A percentile compares a stretch with the other conserved stretches of the same genome.
Conservation (phyloP, 2,329 filamentous ascomycete species). For the Helotiales sp. region DNA sequence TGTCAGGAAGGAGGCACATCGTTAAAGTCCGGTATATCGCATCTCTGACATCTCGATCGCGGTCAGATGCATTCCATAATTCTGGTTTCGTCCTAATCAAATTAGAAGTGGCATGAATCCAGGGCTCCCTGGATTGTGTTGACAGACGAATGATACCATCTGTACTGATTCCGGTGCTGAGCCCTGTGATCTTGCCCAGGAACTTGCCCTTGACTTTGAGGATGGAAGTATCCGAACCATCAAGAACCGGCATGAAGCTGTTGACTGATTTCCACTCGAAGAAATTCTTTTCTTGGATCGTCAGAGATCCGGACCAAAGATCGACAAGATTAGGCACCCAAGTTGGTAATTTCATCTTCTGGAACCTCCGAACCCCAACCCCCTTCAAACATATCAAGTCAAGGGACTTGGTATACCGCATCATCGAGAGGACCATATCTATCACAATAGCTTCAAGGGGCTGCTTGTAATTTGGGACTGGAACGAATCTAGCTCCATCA, state of each 20-base stretch:
- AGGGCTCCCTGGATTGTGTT: not conserved
- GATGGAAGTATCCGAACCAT: not conserved
- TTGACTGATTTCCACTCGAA: conserved; percentile 6
- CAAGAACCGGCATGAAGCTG: conserved; percentile 6
- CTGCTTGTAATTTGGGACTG: conserved; percentile 26
- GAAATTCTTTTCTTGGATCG: conserved; percentile 15
- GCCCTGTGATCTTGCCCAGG: not conserved
- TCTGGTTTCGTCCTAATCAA: not conserved
- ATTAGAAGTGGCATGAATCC: not conserved
- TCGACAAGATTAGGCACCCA: conserved; percentile 13
- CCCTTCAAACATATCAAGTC: conserved; percentile 24
- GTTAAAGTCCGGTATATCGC: conserved; percentile 13
- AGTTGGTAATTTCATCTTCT: not conserved
- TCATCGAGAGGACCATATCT: conserved; percentile 20
- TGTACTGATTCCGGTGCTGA: not conserved
- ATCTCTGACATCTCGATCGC: not conserved
- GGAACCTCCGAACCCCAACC: not conserved
- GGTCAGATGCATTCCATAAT: not conserved
- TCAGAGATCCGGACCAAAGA: conserved; percentile 16
- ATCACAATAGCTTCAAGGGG: conserved; percentile 13
- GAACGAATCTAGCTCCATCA: conserved; percentile 18
- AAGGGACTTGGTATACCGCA: conserved; percentile 9
- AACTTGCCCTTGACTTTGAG: not conserved
- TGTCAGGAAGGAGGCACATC: conserved; percentile 6
- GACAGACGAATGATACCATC: not conserved